Conservation (phyloP, 768 basidiomycete species). For the Clavaria fumosa region DNA sequence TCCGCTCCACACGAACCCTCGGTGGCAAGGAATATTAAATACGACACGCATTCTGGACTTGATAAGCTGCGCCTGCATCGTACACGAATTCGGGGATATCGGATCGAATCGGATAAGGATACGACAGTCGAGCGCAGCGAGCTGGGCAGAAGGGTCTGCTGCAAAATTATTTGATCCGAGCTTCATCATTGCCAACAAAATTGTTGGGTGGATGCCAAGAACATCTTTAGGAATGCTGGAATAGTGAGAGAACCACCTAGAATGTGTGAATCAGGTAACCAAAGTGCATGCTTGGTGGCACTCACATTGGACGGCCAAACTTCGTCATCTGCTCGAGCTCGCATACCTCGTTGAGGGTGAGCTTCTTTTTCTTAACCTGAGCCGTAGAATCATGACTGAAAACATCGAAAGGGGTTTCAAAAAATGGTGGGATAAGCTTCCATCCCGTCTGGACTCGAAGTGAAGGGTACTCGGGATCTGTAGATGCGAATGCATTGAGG, state of each 20-base stretch:
- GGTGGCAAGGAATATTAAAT: slow-evolving; percentile 3
- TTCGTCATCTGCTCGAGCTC: slow-evolving; percentile 4
- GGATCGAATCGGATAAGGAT: slow-evolving; percentile 2
- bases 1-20: slow-evolving; percentile 1
- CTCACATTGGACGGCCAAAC: slow-evolving; percentile 6
- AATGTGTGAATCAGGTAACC: not conserved
- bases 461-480: slow-evolving; percentile 3
- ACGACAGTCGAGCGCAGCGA: slow-evolving; percentile 1
- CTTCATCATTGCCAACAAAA: slow-evolving; percentile 3
- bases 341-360: slow-evolving; percentile 2
- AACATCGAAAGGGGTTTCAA: slow-evolving; percentile 1
- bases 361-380: not conserved
- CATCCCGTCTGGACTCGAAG: slow-evolving; percentile 2
- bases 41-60: not conserved
- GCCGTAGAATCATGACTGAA: slow-evolving; percentile 2
- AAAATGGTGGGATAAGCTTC: slow-evolving; percentile 3
- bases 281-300: not conserved
- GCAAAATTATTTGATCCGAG: not conserved
- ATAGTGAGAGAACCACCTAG: slow-evolving; percentile 4
- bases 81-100: not conserved
- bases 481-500: slow-evolving; percentile 1
- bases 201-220: slow-evolving; percentile 1
- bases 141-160: not conserved
- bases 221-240: not conserved
- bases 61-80: slow-evolving; percentile 1